Evolutionary conservation across 2,329 filamentous ascomycete genomes (phyloP).

Genomic region (Penicillium brasilianum): DNA sequence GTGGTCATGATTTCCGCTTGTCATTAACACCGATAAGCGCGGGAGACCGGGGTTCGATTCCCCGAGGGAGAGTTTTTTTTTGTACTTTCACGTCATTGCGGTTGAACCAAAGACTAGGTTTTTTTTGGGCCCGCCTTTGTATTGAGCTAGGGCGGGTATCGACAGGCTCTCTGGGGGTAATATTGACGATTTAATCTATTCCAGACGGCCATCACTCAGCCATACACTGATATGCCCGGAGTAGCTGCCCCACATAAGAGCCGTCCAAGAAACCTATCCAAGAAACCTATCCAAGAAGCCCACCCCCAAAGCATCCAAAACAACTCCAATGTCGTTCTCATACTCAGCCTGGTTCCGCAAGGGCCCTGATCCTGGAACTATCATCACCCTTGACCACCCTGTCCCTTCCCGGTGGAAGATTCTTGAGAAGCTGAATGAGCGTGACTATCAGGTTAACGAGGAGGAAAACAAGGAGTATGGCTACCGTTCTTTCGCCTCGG

Average conservation of each 20-base stretch:
- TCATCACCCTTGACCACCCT: slow-evolving; percentile 20
- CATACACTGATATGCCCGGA: too few relatives aligned
- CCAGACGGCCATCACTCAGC: too few relatives aligned
- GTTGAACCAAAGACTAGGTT: too few relatives aligned
- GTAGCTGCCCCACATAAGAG: not conserved
- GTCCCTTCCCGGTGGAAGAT: slow-evolving; percentile 21
- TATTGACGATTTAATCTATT: too few relatives aligned
- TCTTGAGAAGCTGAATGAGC: slow-evolving; percentile 23
- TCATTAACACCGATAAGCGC: slow-evolving; percentile 41
- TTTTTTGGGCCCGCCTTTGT: slow-evolving; percentile 14
- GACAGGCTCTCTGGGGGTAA: too few relatives aligned
- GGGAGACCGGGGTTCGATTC: slow-evolving; percentile 48
- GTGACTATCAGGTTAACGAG: slow-evolving; percentile 12
- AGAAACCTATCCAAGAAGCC: not conserved
- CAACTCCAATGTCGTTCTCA: slow-evolving; percentile 10
- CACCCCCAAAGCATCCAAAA: not conserved
- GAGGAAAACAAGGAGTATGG: slow-evolving; percentile 7
- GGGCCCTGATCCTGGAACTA: slow-evolving; percentile 13
- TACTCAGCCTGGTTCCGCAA: slow-evolving; percentile 14
- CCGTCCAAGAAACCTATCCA: not conserved
- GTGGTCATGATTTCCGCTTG: slow-evolving; percentile 50
- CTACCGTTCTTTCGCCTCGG: slow-evolving; percentile 10
- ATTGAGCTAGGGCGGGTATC: too few relatives aligned
- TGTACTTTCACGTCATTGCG: too few relatives aligned
- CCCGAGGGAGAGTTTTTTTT: slow-evolving; percentile 42